These are phyloP conservation scores for Gracilariopsis chorda DNA, from an alignment of 23 red algal genomes.

Conservation along the genomic window DNA sequence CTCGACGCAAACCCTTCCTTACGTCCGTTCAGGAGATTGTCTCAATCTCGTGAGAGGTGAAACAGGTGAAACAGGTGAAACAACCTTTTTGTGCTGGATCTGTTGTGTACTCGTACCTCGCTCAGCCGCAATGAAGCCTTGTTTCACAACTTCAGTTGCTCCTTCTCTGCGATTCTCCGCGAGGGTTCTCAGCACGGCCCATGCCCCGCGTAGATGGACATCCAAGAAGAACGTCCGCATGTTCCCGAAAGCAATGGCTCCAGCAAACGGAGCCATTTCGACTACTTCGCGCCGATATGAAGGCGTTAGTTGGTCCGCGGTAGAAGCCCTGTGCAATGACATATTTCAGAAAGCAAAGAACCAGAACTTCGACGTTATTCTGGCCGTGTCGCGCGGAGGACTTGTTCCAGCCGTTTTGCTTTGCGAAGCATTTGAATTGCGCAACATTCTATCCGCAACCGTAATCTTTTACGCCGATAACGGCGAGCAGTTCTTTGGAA, in stretches of 20 bases:
- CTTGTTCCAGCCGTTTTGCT: slow-evolving; percentile 79
- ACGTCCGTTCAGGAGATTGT: too few species aligned
- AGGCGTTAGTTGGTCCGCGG: neutral
- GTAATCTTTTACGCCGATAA: slow-evolving; percentile 95
- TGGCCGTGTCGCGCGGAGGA: slow-evolving; percentile 87
- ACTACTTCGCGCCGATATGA: neutral
- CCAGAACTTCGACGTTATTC: slow-evolving; percentile 53
- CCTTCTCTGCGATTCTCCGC: too few species aligned
- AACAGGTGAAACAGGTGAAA: too few species aligned
- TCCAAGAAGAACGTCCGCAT: too few species aligned
- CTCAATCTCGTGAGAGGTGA: too few species aligned
- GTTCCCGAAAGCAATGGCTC: neutral
- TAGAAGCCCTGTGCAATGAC: slow-evolving; percentile 25
- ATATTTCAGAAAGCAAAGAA: neutral
- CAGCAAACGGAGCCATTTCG: neutral
- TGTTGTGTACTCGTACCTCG: too few species aligned
- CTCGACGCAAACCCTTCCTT: too few species aligned
- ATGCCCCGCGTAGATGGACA: too few species aligned
- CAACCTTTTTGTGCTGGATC: too few species aligned
- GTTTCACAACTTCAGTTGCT: too few species aligned
- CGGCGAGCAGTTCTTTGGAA: slow-evolving; percentile 88
- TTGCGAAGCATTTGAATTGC: slow-evolving; percentile 69
- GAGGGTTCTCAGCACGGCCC: too few species aligned
- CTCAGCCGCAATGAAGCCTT: too few species aligned
- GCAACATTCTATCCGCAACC: slow-evolving; percentile 84